A percentile compares a stretch with the other conserved stretches of the same genome.
Conservation (phyloP, 306 rosid genomes). For the Dalbergia cochinchinensis region DNA sequence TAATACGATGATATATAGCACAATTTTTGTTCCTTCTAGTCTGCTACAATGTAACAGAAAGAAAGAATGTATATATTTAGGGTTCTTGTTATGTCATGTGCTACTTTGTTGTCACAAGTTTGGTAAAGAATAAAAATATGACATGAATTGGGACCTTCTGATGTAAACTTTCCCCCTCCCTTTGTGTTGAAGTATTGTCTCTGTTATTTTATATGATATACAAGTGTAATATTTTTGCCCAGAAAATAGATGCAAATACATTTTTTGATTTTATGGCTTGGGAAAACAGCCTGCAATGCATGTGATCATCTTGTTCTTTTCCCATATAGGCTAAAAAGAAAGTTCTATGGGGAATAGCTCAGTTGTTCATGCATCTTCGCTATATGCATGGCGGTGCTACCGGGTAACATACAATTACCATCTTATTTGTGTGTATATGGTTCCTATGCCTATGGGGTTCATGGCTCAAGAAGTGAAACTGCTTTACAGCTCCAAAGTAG, state of each 20-base stretch:
- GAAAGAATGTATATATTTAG: too few relatives aligned
- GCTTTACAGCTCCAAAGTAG: constrained; percentile 78
- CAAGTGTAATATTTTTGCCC: not conserved
- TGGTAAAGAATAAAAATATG: too few relatives aligned
- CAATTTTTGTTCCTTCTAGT: too few relatives aligned
- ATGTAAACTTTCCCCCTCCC: too few relatives aligned
- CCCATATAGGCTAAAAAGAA: constrained; percentile 65
- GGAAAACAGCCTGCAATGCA: constrained; percentile 16
- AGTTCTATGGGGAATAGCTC: constrained; percentile 97
- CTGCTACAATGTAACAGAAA: too few relatives aligned
- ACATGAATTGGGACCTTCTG: too few relatives aligned
- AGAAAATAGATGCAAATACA: not conserved
- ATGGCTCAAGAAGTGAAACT: constrained; percentile 39
- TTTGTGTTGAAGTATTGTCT: too few relatives aligned
- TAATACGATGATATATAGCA: too few relatives aligned
- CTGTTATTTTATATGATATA: too few relatives aligned
- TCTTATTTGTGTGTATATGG: constrained; percentile 10
- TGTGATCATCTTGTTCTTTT: constrained; percentile 16
- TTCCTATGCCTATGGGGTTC: constrained; percentile 23
- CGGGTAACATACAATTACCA: constrained; percentile 60
- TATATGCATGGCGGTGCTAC: constrained; percentile 99
- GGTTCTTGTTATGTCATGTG: too few relatives aligned
- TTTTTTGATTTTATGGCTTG: not conserved
- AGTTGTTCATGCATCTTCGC: constrained; percentile 92
- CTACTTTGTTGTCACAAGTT: too few relatives aligned